Conservation (phyloP, 495 filamentous ascomycete species). For the Trypethelium eluteriae region DNA sequence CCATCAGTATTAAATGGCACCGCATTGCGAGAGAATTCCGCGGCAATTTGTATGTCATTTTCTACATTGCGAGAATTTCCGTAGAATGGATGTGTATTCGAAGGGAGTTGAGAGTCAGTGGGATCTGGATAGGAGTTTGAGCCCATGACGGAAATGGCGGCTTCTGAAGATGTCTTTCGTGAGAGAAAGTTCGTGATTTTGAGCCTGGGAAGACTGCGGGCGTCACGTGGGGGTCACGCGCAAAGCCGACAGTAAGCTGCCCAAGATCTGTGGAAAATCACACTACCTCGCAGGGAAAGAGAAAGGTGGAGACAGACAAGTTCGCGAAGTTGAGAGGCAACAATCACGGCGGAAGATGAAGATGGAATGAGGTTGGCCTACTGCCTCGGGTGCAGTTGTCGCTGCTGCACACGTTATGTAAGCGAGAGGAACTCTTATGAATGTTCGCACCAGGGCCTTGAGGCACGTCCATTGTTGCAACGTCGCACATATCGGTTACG, state of each 20-base stretch:
- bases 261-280: not conserved
- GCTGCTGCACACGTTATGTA: slow-evolving; percentile 11
- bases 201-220: not conserved
- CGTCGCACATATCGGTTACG: not conserved
- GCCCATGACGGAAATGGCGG: not conserved
- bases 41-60: slow-evolving; percentile 7
- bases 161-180: not conserved
- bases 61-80: not conserved
- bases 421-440: not conserved
- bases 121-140: slow-evolving; percentile 7
- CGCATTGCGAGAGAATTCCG: slow-evolving; percentile 2
- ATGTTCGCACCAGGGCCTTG: not conserved
- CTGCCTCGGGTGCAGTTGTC: not conserved
- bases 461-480: not conserved
- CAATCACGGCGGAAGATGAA: not conserved
- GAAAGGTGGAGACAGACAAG: not conserved
- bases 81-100: not conserved
- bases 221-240: not conserved
- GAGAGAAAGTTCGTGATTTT: not conserved
- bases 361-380: slow-evolving; percentile 4
- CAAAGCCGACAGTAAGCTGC: not conserved
- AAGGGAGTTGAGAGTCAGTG: slow-evolving; percentile 1
- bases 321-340: not conserved
- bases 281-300: not conserved
- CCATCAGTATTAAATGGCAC: not conserved